Evolutionary conservation across 2,329 filamentous ascomycete genomes (phyloP).

Genomic region (Penicillium italicum): DNA sequence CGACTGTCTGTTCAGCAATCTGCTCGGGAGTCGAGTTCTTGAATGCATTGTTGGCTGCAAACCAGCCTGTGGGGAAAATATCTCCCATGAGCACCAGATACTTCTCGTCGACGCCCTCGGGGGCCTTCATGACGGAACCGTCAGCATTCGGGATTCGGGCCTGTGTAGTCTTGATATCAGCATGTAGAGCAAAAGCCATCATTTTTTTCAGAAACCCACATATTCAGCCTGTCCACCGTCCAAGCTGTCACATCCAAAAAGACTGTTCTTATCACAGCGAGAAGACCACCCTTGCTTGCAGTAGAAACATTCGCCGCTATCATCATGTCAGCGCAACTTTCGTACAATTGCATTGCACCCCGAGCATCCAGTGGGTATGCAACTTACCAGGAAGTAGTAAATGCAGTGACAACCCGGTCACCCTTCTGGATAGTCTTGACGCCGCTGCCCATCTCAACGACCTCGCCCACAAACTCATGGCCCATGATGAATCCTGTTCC

Average conservation of each 20-base stretch:
- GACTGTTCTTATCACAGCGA: slow-evolving; percentile 64
- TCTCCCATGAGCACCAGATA: slow-evolving; percentile 85
- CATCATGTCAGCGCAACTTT: slow-evolving; percentile 6
- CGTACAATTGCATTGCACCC: background rate
- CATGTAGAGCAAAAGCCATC: background rate
- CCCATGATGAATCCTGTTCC: slow-evolving; percentile 63
- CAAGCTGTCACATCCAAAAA: slow-evolving; percentile 67
- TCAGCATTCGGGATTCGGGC: slow-evolving; percentile 77
- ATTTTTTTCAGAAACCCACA: slow-evolving; percentile 37
- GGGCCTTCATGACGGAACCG: slow-evolving; percentile 72
- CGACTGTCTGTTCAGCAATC: slow-evolving; percentile 64
- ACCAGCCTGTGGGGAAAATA: slow-evolving; percentile 83
- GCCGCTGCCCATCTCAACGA: slow-evolving; percentile 63
- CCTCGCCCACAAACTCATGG: slow-evolving; percentile 80
- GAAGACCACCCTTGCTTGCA: slow-evolving; percentile 74
- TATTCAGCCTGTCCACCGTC: slow-evolving; percentile 82
- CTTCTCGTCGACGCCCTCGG: slow-evolving; percentile 66
- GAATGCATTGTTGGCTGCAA: slow-evolving; percentile 76
- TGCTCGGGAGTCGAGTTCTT: slow-evolving; percentile 57
- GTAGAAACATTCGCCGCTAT: slow-evolving; percentile 73
- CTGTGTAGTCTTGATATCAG: slow-evolving; percentile 33
- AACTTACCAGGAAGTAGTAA: slow-evolving; percentile 72
- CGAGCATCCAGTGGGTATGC: background rate
- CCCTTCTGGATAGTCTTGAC: slow-evolving; percentile 69
- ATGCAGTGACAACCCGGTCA: slow-evolving; percentile 77